A percentile compares a stretch with the other conserved stretches of the same genome.
These are phyloP conservation scores for Heterobasidion occidentale DNA, from an alignment of 1,284 basidiomycete genomes.

Conservation along the genomic window DNA sequence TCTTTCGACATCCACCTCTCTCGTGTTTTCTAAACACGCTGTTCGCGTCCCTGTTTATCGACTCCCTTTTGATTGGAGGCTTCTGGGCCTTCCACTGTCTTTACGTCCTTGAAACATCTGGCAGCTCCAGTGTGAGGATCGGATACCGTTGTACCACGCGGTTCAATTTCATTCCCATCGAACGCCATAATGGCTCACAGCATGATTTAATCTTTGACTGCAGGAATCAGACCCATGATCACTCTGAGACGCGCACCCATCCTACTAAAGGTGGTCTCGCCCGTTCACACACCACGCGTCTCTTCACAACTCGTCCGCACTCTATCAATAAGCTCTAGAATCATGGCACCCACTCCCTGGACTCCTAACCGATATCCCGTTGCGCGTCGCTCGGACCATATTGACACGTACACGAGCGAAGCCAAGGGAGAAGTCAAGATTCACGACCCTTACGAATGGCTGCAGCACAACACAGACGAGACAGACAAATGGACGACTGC, in stretches of 20 bases:
- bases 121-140: neutral
- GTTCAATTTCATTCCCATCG: neutral
- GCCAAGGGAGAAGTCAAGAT: conserved; percentile 52
- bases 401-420: conserved; percentile 64
- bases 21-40: too few relatives aligned
- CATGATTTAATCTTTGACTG: neutral
- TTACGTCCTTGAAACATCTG: neutral
- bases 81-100: neutral
- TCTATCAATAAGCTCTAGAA: conserved; percentile 3
- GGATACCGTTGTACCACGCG: neutral
- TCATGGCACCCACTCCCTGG: conserved; percentile 29
- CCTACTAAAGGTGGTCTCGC: neutral
- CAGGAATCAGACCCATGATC: conserved; percentile 2
- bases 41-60: neutral
- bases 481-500: conserved; percentile 56
- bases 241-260: neutral
- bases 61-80: neutral
- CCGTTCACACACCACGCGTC: neutral
- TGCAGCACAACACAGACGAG: conserved; percentile 55
- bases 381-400: conserved; percentile 54
- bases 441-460: conserved; percentile 68
- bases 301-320: neutral
- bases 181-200: neutral
- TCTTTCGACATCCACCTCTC: too few relatives aligned
- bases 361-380: conserved; percentile 47